Evolutionary conservation across 176 grass and related monocot genomes (phyloP).

Genomic region (Ananas comosus): DNA sequence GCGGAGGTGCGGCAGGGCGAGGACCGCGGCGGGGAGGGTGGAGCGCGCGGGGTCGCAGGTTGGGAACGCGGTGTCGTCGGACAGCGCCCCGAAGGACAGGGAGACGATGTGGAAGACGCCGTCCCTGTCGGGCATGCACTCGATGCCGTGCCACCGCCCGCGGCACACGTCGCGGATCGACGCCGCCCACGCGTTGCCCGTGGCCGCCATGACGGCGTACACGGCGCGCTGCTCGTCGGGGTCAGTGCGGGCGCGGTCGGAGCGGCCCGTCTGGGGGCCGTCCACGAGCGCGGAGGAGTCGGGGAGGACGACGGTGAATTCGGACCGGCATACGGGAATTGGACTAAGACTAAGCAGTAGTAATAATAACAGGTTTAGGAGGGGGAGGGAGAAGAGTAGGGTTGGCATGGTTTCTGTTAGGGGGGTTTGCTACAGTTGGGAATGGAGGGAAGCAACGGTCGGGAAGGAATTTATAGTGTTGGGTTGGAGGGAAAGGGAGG

Average conservation of each 20-base stretch:
- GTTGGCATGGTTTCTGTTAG: conserved; percentile 2
- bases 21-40: conserved; percentile 48
- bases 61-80: conserved; percentile 92
- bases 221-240: conserved; percentile 67
- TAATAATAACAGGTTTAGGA: neutral
- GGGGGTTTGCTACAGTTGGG: conserved; percentile 16
- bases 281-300: conserved; percentile 48
- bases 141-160: conserved; percentile 93
- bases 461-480: conserved; percentile 44
- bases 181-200: conserved; percentile 69
- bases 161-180: conserved; percentile 73
- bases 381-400: neutral
- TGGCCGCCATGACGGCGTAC: conserved; percentile 68
- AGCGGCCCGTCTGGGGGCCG: conserved; percentile 49
- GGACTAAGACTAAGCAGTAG: neutral
- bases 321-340: conserved; percentile 16
- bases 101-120: conserved; percentile 85
- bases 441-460: conserved; percentile 36
- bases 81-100: conserved; percentile 83
- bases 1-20: conserved; percentile 68
- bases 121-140: conserved; percentile 59
- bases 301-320: conserved; percentile 81
- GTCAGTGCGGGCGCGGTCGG: conserved; percentile 54
- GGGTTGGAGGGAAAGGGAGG: conserved; percentile 13
- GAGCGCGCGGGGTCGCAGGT: conserved; percentile 45